Evolutionary conservation across 106 monocot genomes (phyloP), one percentile per base, ranked within the genome.

Genomic region (Triglochin maritima): DNA sequence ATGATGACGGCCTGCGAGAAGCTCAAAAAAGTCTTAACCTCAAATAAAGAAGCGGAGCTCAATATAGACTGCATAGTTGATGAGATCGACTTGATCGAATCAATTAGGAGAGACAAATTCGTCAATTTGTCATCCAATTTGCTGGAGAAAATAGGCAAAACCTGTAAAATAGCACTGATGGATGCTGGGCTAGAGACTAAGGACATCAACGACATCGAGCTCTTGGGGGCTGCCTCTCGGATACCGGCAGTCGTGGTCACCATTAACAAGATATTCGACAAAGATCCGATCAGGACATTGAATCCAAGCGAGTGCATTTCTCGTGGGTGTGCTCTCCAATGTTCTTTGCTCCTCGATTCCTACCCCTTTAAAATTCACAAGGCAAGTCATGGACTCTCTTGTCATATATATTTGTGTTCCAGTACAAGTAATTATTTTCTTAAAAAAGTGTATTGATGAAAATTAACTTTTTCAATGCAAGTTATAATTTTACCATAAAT

Each of bases 31-130:
- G 83, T 96, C 5, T 70, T 96, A 17, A 90, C 90, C 59, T 85
- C 95, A 0, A 90, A 90, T 72, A 72, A 83, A 1, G 87, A 88
- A 64, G 85, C 87, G 0, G 87, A 79, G 0, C 7, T 96, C 3
- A 87, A 70, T 62, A 95, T 96, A 9, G 95, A 96, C 71, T 88
- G 95, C 66, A 72, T 96, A 78, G 86, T 90, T 87, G 95, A 90
- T 43, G 95, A 96, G 72, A 95, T 85, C 61, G 95, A 96, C 75
- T 84, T 96, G 56, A 80, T 66, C 62, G 95, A 90, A 17, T 78
- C 77, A 49, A 90, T 96, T 3, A 90, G 72, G 56, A 81, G 90
- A 78, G 90, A 87, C 63, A 90, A 96, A 44, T 96, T 96, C 50
- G 95, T 90, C 79, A 83, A 69, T 56, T 59, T 90, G 62, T 83